Conservation (phyloP, 495 filamentous ascomycete genomes). For the Thermothielavioides terrestris region DNA sequence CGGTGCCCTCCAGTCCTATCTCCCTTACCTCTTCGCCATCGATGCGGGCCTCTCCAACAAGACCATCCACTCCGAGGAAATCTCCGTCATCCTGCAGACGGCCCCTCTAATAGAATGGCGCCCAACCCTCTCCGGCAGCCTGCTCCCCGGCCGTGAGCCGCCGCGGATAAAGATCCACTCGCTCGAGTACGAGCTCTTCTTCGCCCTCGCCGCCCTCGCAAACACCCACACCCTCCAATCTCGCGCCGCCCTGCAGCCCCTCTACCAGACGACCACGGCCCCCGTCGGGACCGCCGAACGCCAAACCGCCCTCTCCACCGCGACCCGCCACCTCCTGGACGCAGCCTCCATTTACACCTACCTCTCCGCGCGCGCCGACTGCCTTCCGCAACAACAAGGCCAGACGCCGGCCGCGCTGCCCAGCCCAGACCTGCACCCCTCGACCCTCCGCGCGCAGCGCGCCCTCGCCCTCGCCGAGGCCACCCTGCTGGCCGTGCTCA, state of each 20-base stretch:
- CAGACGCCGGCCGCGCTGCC: constrained; percentile 23
- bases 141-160: constrained; percentile 48
- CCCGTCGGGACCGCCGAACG: constrained; percentile 59
- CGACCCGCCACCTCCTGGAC: constrained; percentile 68
- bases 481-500: constrained; percentile 78
- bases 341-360: constrained; percentile 71
- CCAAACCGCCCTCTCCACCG: constrained; percentile 58
- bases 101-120: constrained; percentile 67
- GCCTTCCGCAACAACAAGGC: too few relatives aligned
- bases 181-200: constrained; percentile 75
- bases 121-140: constrained; percentile 55
- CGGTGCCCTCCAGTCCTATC: constrained; percentile 59
- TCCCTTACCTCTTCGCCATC: constrained; percentile 70
- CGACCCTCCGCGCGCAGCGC: constrained; percentile 60
- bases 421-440: constrained; percentile 53
- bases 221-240: constrained; percentile 65
- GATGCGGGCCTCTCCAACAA: constrained; percentile 55
- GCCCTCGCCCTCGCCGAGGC: constrained; percentile 76
- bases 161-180: constrained; percentile 59
- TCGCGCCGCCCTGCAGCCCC: constrained; percentile 44
- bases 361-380: constrained; percentile 43
- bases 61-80: constrained; percentile 45
- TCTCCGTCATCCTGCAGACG: constrained; percentile 51
- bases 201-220: constrained; percentile 65
- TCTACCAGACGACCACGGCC: constrained; percentile 44